Evolutionary conservation across 2,329 filamentous ascomycete species (phyloP).

Genomic region (Phialophora macrospora): DNA sequence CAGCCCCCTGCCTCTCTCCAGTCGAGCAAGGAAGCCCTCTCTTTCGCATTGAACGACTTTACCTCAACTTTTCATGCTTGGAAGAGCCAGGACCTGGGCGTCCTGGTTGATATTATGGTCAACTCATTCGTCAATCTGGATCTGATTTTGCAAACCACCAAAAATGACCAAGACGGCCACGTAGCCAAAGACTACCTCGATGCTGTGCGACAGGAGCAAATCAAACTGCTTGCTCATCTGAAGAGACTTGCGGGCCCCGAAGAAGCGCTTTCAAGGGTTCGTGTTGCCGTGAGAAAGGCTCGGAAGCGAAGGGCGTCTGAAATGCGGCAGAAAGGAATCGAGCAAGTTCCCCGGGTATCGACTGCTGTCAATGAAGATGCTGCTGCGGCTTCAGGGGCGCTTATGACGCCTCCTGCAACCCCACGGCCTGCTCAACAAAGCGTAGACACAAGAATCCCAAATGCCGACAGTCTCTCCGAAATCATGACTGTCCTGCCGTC

Average conservation of each 20-base stretch:
- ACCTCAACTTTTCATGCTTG: constrained; percentile 68
- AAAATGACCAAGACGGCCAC: constrained; percentile 64
- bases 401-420: constrained; percentile 39
- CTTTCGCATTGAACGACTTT: constrained; percentile 63
- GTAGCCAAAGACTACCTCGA: constrained; percentile 67
- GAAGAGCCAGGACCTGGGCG: constrained; percentile 67
- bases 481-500: constrained; percentile 65
- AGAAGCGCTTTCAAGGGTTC: constrained; percentile 63
- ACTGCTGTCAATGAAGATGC: constrained; percentile 35
- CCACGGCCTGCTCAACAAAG: constrained; percentile 45
- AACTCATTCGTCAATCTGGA: constrained; percentile 69
- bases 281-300: constrained; percentile 64
- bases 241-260: constrained; percentile 67
- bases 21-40: constrained; percentile 44
- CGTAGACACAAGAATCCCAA: constrained; percentile 46
- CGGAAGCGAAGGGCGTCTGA: constrained; percentile 36
- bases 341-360: constrained; percentile 38
- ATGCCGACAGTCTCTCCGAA: constrained; percentile 51
- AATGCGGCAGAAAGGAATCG: constrained; percentile 23
- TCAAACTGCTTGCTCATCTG: constrained; percentile 65
- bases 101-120: constrained; percentile 69
- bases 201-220: constrained; percentile 69
- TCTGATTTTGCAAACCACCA: constrained; percentile 70
- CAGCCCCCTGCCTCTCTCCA: constrained; percentile 4
- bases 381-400: constrained; percentile 39